These are phyloP conservation scores for Hyphopichia fennica DNA, from an alignment of 1,139 yeast species.

Conservation along the genomic window DNA sequence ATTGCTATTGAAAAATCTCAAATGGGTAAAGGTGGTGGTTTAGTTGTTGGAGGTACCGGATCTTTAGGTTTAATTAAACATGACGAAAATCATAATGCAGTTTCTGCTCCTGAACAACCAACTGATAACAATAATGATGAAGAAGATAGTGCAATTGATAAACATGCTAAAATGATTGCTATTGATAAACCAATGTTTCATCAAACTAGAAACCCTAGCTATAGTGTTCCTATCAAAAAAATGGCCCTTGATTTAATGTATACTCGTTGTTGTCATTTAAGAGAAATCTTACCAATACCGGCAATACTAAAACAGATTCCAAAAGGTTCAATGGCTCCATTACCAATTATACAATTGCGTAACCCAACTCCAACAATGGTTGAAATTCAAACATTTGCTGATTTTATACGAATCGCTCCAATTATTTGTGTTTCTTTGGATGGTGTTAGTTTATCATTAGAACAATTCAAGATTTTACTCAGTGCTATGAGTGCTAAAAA, in stretches of 20 bases:
- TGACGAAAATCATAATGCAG: slow-evolving; percentile 10
- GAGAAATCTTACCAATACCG: slow-evolving; percentile 91
- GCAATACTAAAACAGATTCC: slow-evolving; percentile 82
- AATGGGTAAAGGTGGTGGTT: slow-evolving; percentile 62
- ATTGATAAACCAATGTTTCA: slow-evolving; percentile 53
- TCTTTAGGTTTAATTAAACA: slow-evolving; percentile 44
- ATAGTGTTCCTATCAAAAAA: slow-evolving; percentile 38
- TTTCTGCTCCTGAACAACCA: slow-evolving; percentile 7
- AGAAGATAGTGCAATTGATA: slow-evolving; percentile 45
- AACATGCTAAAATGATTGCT: slow-evolving; percentile 38
- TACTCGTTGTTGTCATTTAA: slow-evolving; percentile 87
- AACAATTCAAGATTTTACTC: slow-evolving; percentile 63
- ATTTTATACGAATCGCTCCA: slow-evolving; percentile 73
- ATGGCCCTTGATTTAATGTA: slow-evolving; percentile 67
- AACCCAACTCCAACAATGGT: slow-evolving; percentile 76
- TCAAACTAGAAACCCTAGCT: slow-evolving; percentile 21
- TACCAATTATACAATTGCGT: slow-evolving; percentile 61
- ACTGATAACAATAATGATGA: slow-evolving; percentile 11
- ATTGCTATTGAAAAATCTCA: slow-evolving; percentile 43
- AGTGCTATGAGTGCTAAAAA: slow-evolving; percentile 61
- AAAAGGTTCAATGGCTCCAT: slow-evolving; percentile 65
- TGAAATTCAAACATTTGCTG: slow-evolving; percentile 73
- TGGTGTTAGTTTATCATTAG: slow-evolving; percentile 63
- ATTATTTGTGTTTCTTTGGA: slow-evolving; percentile 66
- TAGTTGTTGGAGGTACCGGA: slow-evolving; percentile 80